phyloP scores from a whole-genome alignment of 768 basidiomycete species.

The Lepiota subincarnata region DNA sequence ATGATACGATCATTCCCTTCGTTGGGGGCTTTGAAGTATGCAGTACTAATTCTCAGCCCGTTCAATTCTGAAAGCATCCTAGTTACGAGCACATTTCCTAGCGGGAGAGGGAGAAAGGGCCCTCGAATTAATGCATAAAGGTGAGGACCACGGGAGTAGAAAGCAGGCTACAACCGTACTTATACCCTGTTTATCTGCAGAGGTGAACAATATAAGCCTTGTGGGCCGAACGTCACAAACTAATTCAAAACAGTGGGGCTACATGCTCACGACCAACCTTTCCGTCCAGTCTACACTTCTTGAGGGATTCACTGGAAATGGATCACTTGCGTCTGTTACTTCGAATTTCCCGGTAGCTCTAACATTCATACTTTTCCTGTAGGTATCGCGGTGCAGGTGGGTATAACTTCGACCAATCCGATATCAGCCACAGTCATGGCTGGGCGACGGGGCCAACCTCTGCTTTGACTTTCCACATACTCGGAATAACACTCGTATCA shows the following conservation, averaged over 20 bases:
- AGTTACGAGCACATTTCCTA: conserved; percentile 49
- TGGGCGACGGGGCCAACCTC: conserved; percentile 57
- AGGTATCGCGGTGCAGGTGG: conserved; percentile 47
- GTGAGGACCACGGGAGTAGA: conserved; percentile 5
- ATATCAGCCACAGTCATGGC: conserved; percentile 54
- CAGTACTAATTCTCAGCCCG: neutral
- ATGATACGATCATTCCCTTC: conserved; percentile 50
- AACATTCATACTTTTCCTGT: too few relatives aligned
- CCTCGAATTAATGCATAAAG: conserved; percentile 39
- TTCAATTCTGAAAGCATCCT: neutral
- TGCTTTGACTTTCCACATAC: conserved; percentile 51
- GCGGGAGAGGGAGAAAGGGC: conserved; percentile 42
- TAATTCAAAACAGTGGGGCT: conserved; percentile 38
- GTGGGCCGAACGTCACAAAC: too few relatives aligned
- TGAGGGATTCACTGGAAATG: conserved; percentile 55
- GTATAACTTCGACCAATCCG: conserved; percentile 52
- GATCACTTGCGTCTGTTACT: conserved; percentile 42
- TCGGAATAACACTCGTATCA: conserved; percentile 44
- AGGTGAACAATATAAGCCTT: neutral
- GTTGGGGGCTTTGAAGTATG: conserved; percentile 45
- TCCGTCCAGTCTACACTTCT: conserved; percentile 53
- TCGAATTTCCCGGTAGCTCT: conserved; percentile 11
- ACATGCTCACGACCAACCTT: conserved; percentile 51
- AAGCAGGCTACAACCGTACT: neutral
- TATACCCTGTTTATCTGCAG: neutral